phyloP scores from a whole-genome alignment of 2,329 filamentous ascomycete species.

The Neofusicoccum kwambonambiense region DNA sequence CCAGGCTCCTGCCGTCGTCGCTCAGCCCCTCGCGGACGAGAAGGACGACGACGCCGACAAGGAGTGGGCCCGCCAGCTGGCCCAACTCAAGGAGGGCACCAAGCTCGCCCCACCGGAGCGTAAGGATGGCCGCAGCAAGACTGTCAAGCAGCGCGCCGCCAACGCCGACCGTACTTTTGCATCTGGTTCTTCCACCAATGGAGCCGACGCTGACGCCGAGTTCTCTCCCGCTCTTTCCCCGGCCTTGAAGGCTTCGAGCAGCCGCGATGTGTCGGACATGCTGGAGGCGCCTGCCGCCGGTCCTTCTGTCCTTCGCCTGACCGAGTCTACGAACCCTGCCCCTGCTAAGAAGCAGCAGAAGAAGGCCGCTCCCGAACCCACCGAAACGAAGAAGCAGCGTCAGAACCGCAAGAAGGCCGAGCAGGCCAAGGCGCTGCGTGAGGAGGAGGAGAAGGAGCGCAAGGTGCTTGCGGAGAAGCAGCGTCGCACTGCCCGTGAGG shows the following conservation, averaged over 20 bases:
- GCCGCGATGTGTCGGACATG: constrained; percentile 84
- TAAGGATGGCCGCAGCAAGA: constrained; percentile 17
- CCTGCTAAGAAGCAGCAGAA: constrained; percentile 56
- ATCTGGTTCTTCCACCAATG: constrained; percentile 63
- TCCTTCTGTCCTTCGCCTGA: constrained; percentile 76
- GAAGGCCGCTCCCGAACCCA: constrained; percentile 52
- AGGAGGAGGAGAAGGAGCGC: constrained; percentile 76
- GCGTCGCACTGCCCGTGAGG: constrained; percentile 74
- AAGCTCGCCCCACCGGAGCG: constrained; percentile 12
- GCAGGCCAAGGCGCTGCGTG: constrained; percentile 69
- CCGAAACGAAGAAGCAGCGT: constrained; percentile 90
- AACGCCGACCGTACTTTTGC: constrained; percentile 22
- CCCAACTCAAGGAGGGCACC: constrained; percentile 18
- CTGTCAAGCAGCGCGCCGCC: constrained; percentile 19
- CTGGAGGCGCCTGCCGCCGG: constrained; percentile 69
- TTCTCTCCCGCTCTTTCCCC: constrained; percentile 70
- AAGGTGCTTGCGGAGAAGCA: constrained; percentile 78
- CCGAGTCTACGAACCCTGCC: constrained; percentile 59
- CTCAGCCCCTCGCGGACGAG: constrained; percentile 29
- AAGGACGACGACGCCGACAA: constrained; percentile 34
- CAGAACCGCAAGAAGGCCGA: constrained; percentile 90
- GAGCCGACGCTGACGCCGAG: constrained; percentile 78
- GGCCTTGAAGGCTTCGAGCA: constrained; percentile 51
- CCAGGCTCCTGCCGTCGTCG: constrained; percentile 35
- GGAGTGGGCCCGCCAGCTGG: constrained; percentile 20